Evolutionary conservation across 768 basidiomycete genomes (phyloP).

Genomic region (Rhodosporidiobolus odoratus): DNA sequence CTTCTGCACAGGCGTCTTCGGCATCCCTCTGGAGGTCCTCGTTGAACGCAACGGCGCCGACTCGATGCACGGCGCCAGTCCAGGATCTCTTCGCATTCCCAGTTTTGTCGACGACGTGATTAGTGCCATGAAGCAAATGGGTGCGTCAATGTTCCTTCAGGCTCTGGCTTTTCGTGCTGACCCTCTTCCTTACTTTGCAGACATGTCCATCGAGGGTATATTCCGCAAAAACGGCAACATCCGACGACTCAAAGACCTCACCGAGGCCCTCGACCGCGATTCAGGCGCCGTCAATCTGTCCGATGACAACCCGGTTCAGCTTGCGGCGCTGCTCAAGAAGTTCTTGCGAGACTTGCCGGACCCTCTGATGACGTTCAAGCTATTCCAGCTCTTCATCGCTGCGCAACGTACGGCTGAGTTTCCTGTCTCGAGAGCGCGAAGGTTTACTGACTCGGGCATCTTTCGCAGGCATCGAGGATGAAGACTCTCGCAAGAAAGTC

Average conservation of each 20-base stretch:
- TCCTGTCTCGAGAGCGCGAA: too few species aligned
- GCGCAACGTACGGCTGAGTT: conserved; percentile 77
- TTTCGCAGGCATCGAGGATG: conserved; percentile 60
- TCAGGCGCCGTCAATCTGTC: conserved; percentile 82
- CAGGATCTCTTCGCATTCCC: conserved; percentile 76
- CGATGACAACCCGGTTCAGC: conserved; percentile 91
- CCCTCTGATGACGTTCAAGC: conserved; percentile 87
- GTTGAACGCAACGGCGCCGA: conserved; percentile 95
- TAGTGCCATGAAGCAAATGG: conserved; percentile 98
- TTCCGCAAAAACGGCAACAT: conserved; percentile 99
- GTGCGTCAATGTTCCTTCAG: conserved; percentile 53
- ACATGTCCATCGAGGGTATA: conserved; percentile 98
- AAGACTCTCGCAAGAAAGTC: conserved; percentile 71
- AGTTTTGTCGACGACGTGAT: conserved; percentile 98
- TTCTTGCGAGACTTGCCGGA: conserved; percentile 95
- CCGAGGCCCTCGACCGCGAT: conserved; percentile 91
- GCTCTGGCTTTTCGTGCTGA: neutral
- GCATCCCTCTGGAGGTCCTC: conserved; percentile 82
- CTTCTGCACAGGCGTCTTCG: conserved; percentile 68
- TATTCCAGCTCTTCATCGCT: conserved; percentile 80
- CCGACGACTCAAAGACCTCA: conserved; percentile 78
- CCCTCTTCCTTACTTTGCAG: conserved; percentile 50
- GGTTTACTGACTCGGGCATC: too few species aligned
- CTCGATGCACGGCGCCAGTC: conserved; percentile 81
- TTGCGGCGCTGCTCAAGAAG: conserved; percentile 93